Percentiles rank a stretch among this genome's conserved stretches.
These are phyloP conservation scores for Plasmodium cynomolgi DNA, from an alignment of 169 alveolate genomes.

Conservation along the genomic window DNA sequence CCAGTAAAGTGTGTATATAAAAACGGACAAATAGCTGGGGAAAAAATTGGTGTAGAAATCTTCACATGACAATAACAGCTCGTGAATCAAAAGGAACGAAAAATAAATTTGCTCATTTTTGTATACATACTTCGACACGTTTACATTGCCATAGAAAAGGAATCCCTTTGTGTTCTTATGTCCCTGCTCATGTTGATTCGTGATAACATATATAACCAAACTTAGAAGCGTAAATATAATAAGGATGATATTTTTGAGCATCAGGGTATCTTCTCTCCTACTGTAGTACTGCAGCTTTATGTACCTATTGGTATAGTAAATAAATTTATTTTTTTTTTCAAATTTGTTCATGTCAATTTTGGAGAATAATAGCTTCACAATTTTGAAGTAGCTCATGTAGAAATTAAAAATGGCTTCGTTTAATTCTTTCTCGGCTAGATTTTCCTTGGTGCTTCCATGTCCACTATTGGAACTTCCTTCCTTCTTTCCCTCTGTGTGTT, in stretches of 20 bases:
- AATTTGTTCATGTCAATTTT: slow-evolving; percentile 59
- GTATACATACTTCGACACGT: slow-evolving; percentile 40
- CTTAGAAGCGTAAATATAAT: slow-evolving; percentile 41
- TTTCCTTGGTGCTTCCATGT: not conserved
- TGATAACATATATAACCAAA: slow-evolving; percentile 14
- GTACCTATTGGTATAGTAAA: slow-evolving; percentile 57
- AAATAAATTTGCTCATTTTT: slow-evolving; percentile 54
- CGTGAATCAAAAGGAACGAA: slow-evolving; percentile 41
- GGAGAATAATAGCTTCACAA: slow-evolving; percentile 36
- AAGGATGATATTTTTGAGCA: slow-evolving; percentile 35
- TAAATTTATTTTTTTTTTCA: slow-evolving; percentile 68
- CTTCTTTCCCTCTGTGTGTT: not conserved
- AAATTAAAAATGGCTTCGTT: slow-evolving; percentile 40
- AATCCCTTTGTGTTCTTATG: not conserved
- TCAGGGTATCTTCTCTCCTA: slow-evolving; percentile 29
- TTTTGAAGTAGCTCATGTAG: slow-evolving; percentile 50
- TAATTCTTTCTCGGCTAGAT: slow-evolving; percentile 10
- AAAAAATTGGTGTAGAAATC: slow-evolving; percentile 25
- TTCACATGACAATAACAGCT: slow-evolving; percentile 44
- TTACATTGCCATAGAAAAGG: slow-evolving; percentile 24
- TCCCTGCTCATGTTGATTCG: slow-evolving; percentile 17
- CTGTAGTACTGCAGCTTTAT: slow-evolving; percentile 38
- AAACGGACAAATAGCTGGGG: slow-evolving; percentile 26
- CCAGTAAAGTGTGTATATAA: slow-evolving; percentile 50
- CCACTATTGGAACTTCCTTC: not conserved